These are phyloP conservation scores for Lichtheimia hyalospora DNA, from an alignment of 371 early-diverging fungal genomes.

Conservation along the genomic window DNA sequence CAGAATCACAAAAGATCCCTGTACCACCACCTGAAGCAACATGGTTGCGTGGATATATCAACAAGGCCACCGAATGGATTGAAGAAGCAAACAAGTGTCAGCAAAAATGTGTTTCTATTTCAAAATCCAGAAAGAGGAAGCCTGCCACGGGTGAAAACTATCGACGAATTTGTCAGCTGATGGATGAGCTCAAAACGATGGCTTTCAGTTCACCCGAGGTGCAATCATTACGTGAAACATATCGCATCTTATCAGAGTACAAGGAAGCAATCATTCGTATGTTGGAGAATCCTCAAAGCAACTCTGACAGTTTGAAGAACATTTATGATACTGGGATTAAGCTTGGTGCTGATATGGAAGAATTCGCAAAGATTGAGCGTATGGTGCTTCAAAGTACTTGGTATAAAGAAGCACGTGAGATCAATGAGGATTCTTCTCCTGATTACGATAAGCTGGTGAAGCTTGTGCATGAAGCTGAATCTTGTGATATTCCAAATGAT, in stretches of 20 bases:
- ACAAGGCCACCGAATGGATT: conserved; percentile 14
- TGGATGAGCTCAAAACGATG: conserved; percentile 10
- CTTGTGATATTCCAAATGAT: not conserved
- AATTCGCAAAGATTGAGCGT: conserved; percentile 12
- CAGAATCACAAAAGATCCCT: conserved; percentile 50
- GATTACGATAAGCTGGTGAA: conserved; percentile 8
- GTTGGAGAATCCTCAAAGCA: not conserved
- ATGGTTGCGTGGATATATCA: conserved; percentile 19
- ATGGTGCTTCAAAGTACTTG: conserved; percentile 11
- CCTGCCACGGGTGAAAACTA: conserved; percentile 6
- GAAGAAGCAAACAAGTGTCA: conserved; percentile 19
- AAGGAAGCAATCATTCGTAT: conserved; percentile 4
- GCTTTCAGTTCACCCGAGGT: conserved; percentile 19
- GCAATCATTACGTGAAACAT: conserved; percentile 7
- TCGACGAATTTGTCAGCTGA: conserved; percentile 10
- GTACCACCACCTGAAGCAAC: conserved; percentile 14
- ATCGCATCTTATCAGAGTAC: conserved; percentile 6
- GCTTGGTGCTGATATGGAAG: conserved; percentile 18
- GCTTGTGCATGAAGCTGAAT: conserved; percentile 12
- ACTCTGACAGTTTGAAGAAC: conserved; percentile 3
- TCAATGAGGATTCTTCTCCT: not conserved
- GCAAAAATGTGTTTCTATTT: not conserved
- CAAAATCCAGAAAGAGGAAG: conserved; percentile 6
- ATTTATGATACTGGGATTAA: conserved; percentile 7
- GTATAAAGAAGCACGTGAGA: conserved; percentile 9